Percentiles rank a stretch among this genome's conserved stretches.
Evolutionary conservation across 495 filamentous ascomycete genomes (phyloP).

Genomic region (Penicillium tannophilum): DNA sequence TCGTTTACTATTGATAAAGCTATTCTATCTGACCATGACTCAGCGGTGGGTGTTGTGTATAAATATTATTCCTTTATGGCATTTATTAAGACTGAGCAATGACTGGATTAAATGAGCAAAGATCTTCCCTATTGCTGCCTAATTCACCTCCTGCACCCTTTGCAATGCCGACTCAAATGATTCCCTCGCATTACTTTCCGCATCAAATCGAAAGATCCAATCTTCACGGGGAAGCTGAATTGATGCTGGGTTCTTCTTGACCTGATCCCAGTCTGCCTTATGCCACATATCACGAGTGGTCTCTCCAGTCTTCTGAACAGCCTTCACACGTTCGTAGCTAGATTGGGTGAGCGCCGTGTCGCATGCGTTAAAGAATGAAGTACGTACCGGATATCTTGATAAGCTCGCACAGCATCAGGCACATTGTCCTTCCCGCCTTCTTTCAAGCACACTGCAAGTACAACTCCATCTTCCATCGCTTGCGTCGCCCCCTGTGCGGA

Average conservation of each 20-base stretch:
- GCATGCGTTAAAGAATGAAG: neutral
- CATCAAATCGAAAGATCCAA: slow-evolving; percentile 60
- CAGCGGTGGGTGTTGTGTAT: no score
- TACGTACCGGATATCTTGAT: slow-evolving; percentile 40
- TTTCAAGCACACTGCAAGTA: slow-evolving; percentile 63
- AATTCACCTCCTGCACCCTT: slow-evolving; percentile 7
- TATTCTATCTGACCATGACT: no score
- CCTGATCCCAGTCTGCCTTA: slow-evolving; percentile 59
- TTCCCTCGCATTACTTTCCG: slow-evolving; percentile 58
- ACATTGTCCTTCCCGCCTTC: slow-evolving; percentile 54
- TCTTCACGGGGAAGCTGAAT: slow-evolving; percentile 57
- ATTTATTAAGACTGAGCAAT: no score
- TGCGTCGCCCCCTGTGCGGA: slow-evolving; percentile 72
- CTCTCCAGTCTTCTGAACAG: slow-evolving; percentile 58
- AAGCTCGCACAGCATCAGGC: slow-evolving; percentile 43
- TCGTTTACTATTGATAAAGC: neutral
- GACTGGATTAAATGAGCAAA: neutral
- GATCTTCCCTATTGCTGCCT: neutral
- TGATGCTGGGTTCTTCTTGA: slow-evolving; percentile 56
- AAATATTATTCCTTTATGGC: no score
- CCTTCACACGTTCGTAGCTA: slow-evolving; percentile 58
- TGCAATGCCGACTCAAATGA: slow-evolving; percentile 40
- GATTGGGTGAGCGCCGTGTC: neutral
- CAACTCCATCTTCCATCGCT: slow-evolving; percentile 72
- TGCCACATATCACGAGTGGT: slow-evolving; percentile 58